These are phyloP conservation scores for Podospora anserina DNA, from an alignment of 495 filamentous ascomycete genomes.

Conservation along the genomic window DNA sequence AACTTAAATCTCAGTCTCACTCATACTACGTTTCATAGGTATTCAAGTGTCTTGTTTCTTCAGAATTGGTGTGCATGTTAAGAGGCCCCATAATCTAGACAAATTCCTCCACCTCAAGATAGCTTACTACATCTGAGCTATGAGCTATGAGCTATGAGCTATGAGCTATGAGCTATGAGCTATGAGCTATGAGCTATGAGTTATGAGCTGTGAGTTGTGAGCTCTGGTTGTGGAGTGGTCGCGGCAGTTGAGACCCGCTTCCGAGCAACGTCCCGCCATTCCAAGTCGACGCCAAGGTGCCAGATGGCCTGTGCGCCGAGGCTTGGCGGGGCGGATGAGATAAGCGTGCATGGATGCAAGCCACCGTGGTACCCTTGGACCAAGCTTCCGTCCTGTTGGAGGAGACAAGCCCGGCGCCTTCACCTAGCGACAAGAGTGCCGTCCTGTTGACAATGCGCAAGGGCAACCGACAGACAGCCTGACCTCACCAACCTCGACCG, in stretches of 20 bases:
- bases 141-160: too few relatives aligned
- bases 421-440: not conserved
- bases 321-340: not conserved
- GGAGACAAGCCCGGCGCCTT: not conserved
- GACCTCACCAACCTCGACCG: not conserved
- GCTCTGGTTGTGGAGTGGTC: not conserved
- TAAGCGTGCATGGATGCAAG: slow-evolving; percentile 5
- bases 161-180: too few relatives aligned
- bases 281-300: not conserved
- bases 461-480: not conserved
- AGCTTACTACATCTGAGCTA: too few relatives aligned
- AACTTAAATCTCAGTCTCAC: too few relatives aligned
- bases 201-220: not conserved
- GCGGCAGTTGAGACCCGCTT: not conserved
- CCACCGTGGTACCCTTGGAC: not conserved
- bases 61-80: too few relatives aligned
- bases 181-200: not conserved
- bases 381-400: not conserved
- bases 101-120: too few relatives aligned
- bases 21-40: too few relatives aligned
- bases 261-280: not conserved
- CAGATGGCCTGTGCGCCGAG: slow-evolving; percentile 1
- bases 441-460: not conserved
- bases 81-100: too few relatives aligned
- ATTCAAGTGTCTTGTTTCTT: too few relatives aligned